These are phyloP conservation scores for Canavalia gladiata DNA, from an alignment of 306 rosid species.

Conservation along the genomic window DNA sequence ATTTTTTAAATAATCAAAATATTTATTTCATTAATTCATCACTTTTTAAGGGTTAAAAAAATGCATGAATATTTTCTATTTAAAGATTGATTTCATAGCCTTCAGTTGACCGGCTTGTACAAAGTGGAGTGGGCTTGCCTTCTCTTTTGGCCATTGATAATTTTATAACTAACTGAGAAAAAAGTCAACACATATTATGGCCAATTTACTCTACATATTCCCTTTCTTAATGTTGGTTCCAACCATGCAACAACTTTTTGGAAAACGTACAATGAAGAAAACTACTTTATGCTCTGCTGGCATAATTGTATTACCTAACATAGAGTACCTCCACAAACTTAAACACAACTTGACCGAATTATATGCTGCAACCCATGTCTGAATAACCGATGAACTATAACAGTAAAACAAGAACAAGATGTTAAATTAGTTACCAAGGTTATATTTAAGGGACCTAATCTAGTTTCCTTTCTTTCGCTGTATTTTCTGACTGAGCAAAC, in stretches of 20 bases:
- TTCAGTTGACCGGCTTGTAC: conserved; percentile 2
- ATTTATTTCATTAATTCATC: no score
- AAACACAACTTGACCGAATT: not conserved
- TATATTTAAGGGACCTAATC: not conserved
- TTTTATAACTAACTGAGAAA: not conserved
- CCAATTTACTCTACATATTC: not conserved
- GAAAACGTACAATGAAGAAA: not conserved
- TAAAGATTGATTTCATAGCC: not conserved
- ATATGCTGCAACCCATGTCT: conserved; percentile 1
- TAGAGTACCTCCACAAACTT: conserved; percentile 26
- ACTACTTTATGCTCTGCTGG: conserved; percentile 20
- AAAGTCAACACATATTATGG: conserved; percentile 8
- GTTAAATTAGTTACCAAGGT: conserved; percentile 26
- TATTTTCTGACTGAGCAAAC: not conserved
- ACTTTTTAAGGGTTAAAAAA: no score
- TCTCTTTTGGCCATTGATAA: conserved; percentile 4
- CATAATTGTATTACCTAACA: conserved; percentile 49
- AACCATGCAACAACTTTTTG: conserved; percentile 20
- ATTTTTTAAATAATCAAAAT: no score
- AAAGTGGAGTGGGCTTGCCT: conserved; percentile 21
- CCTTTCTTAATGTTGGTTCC: conserved; percentile 7
- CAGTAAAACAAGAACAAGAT: not conserved
- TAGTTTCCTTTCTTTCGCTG: not conserved
- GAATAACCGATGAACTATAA: not conserved
- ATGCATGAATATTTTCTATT: not conserved